Conservation (phyloP, 192 early-diverging fungal species). For the Coemansia asiatica region DNA sequence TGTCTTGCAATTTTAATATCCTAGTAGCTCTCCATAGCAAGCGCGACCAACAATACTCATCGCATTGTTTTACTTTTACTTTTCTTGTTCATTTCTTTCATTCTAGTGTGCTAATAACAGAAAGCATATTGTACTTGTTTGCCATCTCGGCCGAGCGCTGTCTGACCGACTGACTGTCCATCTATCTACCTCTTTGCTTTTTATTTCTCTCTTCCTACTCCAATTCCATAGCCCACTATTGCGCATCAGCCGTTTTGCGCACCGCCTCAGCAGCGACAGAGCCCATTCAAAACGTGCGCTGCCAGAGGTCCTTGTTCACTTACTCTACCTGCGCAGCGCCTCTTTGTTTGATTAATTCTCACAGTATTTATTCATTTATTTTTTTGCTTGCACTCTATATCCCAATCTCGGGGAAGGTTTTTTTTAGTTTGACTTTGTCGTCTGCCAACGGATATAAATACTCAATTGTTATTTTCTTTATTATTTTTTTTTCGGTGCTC, state of each 20-base stretch:
- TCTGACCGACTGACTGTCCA: slow-evolving; percentile 1
- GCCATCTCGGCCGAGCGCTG: background rate
- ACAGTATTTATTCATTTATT: background rate
- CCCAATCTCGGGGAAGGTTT: slow-evolving; percentile 1
- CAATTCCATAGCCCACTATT: background rate
- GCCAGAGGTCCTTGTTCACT: background rate
- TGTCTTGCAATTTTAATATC: background rate
- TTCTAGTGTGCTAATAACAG: background rate
- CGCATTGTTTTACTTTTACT: background rate
- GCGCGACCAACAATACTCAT: background rate
- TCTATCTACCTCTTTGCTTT: background rate
- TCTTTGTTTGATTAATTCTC: slow-evolving; percentile 11
- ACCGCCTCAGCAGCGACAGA: background rate
- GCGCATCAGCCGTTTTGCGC: background rate
- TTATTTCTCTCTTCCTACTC: background rate
- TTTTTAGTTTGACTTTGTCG: background rate
- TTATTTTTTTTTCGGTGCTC: background rate
- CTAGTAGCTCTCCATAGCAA: background rate
- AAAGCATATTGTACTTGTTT: slow-evolving; percentile 1
- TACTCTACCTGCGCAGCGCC: slow-evolving; percentile 8
- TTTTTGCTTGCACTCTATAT: slow-evolving; percentile 8
- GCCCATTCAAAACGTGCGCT: background rate
- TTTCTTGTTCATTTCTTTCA: background rate
- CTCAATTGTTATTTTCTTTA: background rate
- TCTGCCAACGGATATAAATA: background rate